Base-by-base conservation (phyloP, 345 rosid species). In the Hypericum androsaemum region DNA sequence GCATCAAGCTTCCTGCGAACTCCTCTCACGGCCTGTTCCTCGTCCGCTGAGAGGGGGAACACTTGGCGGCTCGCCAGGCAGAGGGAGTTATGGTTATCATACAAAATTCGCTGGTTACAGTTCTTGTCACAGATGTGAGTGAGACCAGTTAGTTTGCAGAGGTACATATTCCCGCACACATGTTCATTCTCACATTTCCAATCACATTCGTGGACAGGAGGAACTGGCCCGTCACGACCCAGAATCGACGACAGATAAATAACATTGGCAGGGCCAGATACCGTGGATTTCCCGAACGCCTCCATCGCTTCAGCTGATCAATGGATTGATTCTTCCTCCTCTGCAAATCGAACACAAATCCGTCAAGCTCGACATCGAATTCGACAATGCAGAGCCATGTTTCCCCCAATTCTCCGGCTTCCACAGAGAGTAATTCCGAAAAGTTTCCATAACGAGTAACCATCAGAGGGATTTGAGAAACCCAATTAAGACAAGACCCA, bases 61-160 rank as follows among this genome's bases (percentile, higher is more conserved):
- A 92, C 57, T 71, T 69, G 72, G 56, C 94, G 63, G 41, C 98
- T 92, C 7, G 83, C 98, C 11, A 84, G 88, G 84, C 98, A 92
- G 54, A 92, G 57, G 44, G 94, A 92, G 68, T 71, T 83, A 64
- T 88, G 95, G 62, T 92, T 92, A 76, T 92, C 98, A 65, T 88
- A 92, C 74, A 92, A 67, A 68, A 92, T 92, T 71, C 96, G 47
- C 94, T 88, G 98, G 78, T 92, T 67, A 77, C 98, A 92, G 65
- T 92, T 88, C 89, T 88, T 88, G 95, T 92, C 98, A 67, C 98
- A 92, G 72, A 92, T 85, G 75, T 92, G 96, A 53, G 95, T 84
- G 41, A 85, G 69, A 12, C 88, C 94, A 17, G 96, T 92, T 73
- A 88, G 75, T 74, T 83, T 88, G 83, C 98, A 85, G 67, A 77